phyloP scores from a whole-genome alignment of 176 grass and related monocot species.

The Eleusine coracana region DNA sequence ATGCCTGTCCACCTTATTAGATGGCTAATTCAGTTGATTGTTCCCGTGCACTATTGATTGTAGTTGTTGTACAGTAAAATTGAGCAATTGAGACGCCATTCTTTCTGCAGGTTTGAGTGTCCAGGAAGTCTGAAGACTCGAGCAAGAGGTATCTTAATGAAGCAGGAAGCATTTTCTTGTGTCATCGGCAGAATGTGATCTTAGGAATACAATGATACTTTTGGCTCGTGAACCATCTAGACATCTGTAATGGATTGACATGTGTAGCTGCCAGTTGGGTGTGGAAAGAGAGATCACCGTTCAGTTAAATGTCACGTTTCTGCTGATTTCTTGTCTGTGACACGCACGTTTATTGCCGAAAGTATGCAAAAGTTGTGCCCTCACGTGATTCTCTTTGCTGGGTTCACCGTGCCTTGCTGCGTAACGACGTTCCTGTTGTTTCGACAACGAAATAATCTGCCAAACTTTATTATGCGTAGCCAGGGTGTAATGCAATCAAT shows the following conservation, averaged over 20 bases:
- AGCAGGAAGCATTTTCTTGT: neutral
- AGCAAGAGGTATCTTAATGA: neutral
- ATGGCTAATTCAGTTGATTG: neutral
- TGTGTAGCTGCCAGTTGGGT: neutral
- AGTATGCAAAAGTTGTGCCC: neutral
- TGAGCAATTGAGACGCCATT: neutral
- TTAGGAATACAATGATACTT: neutral
- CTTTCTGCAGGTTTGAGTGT: constrained; percentile 1
- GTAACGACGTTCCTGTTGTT: neutral
- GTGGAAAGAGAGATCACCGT: neutral
- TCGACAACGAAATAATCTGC: neutral
- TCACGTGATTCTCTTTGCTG: neutral
- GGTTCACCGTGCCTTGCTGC: neutral
- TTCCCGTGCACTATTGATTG: neutral
- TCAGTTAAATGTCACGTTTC: neutral
- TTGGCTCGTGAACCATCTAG: neutral
- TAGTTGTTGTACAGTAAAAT: neutral
- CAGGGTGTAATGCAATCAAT: neutral
- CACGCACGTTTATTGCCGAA: neutral
- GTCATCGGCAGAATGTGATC: neutral
- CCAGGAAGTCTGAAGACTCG: constrained; percentile 10
- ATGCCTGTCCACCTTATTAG: neutral
- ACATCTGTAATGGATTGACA: neutral
- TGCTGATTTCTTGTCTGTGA: neutral
- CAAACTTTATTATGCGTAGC: neutral